Evolutionary conservation across 441 rosid genomes (phyloP).

Genomic region (Breynia disticha): DNA sequence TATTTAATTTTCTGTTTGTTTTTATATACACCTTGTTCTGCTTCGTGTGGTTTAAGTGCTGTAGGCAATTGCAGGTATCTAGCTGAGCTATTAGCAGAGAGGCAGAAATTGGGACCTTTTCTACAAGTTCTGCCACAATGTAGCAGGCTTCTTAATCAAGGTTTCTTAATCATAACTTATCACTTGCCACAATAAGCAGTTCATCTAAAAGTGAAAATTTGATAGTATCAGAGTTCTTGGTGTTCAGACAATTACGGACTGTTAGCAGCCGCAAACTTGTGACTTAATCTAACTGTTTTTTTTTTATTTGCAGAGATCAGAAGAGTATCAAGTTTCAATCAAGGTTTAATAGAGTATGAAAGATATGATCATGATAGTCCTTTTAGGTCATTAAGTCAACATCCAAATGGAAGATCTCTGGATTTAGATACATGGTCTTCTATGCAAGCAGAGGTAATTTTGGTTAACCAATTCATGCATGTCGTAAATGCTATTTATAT

Average conservation of each 20-base stretch:
- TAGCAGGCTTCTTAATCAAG: constrained; percentile 76
- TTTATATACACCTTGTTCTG: no score
- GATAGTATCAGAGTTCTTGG: neutral
- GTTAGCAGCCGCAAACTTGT: neutral
- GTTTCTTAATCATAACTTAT: constrained; percentile 25
- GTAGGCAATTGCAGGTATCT: constrained; percentile 39
- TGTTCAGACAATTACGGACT: neutral
- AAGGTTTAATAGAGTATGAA: constrained; percentile 58
- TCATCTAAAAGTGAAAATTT: neutral
- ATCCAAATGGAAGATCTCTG: constrained; percentile 56
- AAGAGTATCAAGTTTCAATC: constrained; percentile 37
- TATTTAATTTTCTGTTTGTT: no score
- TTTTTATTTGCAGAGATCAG: constrained; percentile 60
- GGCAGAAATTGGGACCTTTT: constrained; percentile 74
- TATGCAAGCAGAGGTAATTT: constrained; percentile 79
- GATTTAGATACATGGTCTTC: constrained; percentile 71
- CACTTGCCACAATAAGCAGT: constrained; percentile 4
- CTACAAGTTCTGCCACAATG: constrained; percentile 65
- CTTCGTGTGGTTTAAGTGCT: constrained; percentile 5
- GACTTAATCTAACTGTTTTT: constrained; percentile 8
- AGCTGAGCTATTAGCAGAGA: constrained; percentile 81
- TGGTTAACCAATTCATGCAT: no score
- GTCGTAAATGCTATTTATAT: no score
- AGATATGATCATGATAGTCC: constrained; percentile 80
- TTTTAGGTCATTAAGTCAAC: constrained; percentile 64